phyloP scores from a whole-genome alignment of 805 yeast species.

The Candida glaebosa region DNA sequence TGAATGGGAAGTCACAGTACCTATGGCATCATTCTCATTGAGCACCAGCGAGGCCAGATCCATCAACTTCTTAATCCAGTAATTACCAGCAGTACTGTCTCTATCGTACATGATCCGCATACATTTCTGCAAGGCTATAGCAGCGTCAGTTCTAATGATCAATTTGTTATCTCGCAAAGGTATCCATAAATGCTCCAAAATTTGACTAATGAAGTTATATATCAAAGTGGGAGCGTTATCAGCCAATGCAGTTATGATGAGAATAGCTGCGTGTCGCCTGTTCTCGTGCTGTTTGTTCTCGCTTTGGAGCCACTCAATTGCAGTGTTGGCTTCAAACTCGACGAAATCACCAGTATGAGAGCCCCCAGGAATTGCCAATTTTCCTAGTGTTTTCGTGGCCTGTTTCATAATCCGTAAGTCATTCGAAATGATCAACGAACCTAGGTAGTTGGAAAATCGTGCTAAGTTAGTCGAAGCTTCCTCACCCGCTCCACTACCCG shows the following conservation, averaged over 20 bases:
- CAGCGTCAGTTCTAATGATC: conserved; percentile 78
- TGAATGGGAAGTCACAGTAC: conserved; percentile 20
- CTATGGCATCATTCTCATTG: conserved; percentile 28
- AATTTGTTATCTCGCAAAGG: conserved; percentile 79
- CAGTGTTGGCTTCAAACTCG: conserved; percentile 83
- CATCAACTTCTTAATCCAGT: conserved; percentile 71
- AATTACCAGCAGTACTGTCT: conserved; percentile 63
- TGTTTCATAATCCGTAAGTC: conserved; percentile 82
- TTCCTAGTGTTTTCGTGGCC: conserved; percentile 86
- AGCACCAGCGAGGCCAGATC: conserved; percentile 65
- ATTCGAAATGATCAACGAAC: conserved; percentile 74
- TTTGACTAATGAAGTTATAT: conserved; percentile 71
- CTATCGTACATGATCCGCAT: conserved; percentile 75
- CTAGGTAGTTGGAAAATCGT: conserved; percentile 82
- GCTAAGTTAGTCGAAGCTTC: conserved; percentile 88
- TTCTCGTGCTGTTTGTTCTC: conserved; percentile 71
- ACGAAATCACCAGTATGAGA: conserved; percentile 89
- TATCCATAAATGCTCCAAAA: conserved; percentile 81
- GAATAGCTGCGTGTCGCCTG: conserved; percentile 86
- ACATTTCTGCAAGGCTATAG: conserved; percentile 73
- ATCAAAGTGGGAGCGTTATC: conserved; percentile 81
- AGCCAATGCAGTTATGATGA: conserved; percentile 80
- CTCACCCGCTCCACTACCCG: conserved; percentile 59
- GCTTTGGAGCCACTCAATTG: conserved; percentile 88
- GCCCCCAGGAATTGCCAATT: conserved; percentile 85